Base-by-base conservation (phyloP, 163 green algal genomes). In the Prototheca cutis region DNA sequence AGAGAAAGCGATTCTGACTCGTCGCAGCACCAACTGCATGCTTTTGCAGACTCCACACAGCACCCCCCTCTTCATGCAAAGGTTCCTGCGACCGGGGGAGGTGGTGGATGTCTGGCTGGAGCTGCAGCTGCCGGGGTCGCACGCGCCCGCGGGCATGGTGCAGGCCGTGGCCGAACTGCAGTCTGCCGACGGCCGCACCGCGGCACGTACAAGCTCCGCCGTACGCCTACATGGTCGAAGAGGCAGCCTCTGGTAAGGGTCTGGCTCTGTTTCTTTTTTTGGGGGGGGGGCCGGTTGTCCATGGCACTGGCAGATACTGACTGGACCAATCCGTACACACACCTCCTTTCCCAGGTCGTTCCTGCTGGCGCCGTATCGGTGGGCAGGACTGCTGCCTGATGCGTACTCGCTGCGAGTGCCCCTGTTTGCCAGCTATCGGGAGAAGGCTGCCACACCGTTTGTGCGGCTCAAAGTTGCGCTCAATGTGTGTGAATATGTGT, bases 91-190 rank as follows among this genome's bases (percentile, higher is more conserved):
- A 5, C 49, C 61, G 4, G 34, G 31, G 25, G 55, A 70, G 40
- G 21, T 7, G 32, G 56, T 70, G 36, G 68, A 75, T 45, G 62
- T 70, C 47, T 75, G 62, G 68, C 28, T 67, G 28, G 68, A 75
- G 30, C 55, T 75, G 49, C 19, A 32, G 61, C 55, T 75, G 25
- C 57, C 68, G 8, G 45, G 40, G 7, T 23, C 24, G 31, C 42
- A 21, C 25, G 23, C 25, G 2, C 40, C 28, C 10, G 39, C 47
- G 23, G 55, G 58, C 23, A 48, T 70, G 48, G 68, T 58, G 6
- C 61, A 75, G 54, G 36, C 69, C n/a, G 21, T 52, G 34, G 67
- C 61, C 7, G 33, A 65, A 40, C 48, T 69, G 55, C 54, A 25
- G 13, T 58, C 56, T 27, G 18, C 51, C 36, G 61, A 70, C 15